Base-by-base conservation (phyloP, 1,139 yeast species). In the Lodderomyces orthopsilosis region DNA sequence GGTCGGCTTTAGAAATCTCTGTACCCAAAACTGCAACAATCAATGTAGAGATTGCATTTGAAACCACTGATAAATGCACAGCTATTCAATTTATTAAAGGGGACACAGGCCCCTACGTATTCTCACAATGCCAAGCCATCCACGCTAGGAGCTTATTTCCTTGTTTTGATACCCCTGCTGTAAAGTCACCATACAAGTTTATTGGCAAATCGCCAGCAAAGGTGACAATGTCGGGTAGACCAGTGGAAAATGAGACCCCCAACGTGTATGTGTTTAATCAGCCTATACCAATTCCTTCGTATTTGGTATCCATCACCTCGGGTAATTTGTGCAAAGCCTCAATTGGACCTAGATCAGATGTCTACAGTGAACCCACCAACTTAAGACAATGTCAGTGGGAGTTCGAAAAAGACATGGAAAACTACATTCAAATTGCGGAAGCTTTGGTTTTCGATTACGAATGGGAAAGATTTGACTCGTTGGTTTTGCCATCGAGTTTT, bases 61-160 rank as follows among this genome's bases (percentile, higher is more conserved):
- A 51, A 17, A 69, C 75, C 30, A 68, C 75, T 9, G 57, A 55
- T 4, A 57, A 62, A 42, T 65, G 72, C 48, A 68, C 74, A 1
- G 74, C 75, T 2, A 55, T 70, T 38, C 74, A 70, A 48, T 70
- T 69, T 42, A 62, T 70, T 33, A 59, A 64, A 32, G 72, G 73
- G 14, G 69, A 67, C 41, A 61, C 64, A 4, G 68, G 68, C 4
- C 70, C 71, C 7, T 70, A 65, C 46, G 54, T 70, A 40, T 70
- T 70, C 48, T 68, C 74, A 1, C 75, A 70, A 51, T 68, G 75
- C 53, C 71, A 70, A 52, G 66, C 74, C 13, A 68, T 69, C 37
- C 75, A 70, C 50, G 75, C 75, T 13, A 53, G 75, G 42, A 63
- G 70, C 37, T 56, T 70, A 50, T 68, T 68, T 47, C 75, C 75